Evolutionary conservation across 2,329 filamentous ascomycete genomes (phyloP), one percentile per base, ranked within the genome.

Genomic region (Hymenotorrendiella dingleyae): DNA sequence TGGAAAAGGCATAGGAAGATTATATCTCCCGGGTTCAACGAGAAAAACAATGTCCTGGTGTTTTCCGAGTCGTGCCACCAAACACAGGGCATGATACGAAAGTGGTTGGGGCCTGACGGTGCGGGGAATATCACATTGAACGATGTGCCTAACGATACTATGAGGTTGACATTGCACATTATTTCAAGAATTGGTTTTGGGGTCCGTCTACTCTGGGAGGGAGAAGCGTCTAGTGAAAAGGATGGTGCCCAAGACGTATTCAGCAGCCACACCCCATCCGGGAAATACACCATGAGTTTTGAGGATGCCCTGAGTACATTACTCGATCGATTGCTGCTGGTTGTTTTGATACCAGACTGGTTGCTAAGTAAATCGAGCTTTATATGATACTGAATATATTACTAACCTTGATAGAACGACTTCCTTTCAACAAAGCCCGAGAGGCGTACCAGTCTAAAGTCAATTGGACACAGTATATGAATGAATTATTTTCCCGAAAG

Each of bases 1-100:
- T 91, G 84, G 86, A 79, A 80, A 23, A 72, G 76, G 63, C 85
- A 91, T 60, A 76, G 85, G 48, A 87, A 84, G 63, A 73, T 81
- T 32, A 83, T 80, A 1, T 76, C 80, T 21, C 78, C 84, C 0
- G 78, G 78, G 4, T 90, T 91, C 62, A 86, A 82, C 44, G 86
- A 91, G 66, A 80, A 74, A 64, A 90, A 87, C 61, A 82, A 86
- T 43, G 69, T 72, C 11, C 61, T 85, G 20, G 79, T 85, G 1
- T 86, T 81, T 62, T 66, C 65, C 7, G 80, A 86, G 58, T 71
- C 74, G 1, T 67, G 84, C 42, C 65, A 69, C 43, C 84, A 90
- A 65, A 75, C 82, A 0, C 66, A 74, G 47, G 71, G 73, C 10
- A 74, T 86, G 74, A 55, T 85, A 22, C 60, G 64, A 26, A 68